Evolutionary conservation across 23 red algal genomes (phyloP).

Genomic region (Gracilariopsis chorda): DNA sequence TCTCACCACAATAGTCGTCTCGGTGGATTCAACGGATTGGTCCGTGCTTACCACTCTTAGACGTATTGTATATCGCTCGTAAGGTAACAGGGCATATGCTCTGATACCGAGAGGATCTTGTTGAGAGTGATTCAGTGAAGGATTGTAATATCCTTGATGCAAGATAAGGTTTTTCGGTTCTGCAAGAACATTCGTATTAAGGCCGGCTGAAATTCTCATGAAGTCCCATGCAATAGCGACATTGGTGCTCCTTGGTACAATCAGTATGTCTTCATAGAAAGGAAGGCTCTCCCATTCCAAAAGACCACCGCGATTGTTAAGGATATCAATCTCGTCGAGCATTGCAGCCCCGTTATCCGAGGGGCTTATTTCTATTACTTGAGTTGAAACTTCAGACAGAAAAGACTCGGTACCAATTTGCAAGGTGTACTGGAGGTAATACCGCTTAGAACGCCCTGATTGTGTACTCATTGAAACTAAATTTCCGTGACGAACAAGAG

Average conservation of each 20-base stretch:
- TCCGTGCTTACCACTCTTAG: neutral
- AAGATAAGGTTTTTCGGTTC: slow-evolving; percentile 23
- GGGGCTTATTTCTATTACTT: slow-evolving; percentile 16
- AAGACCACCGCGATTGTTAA: slow-evolving; percentile 16
- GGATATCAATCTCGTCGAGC: neutral
- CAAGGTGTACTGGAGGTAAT: slow-evolving; percentile 42
- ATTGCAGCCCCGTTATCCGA: neutral
- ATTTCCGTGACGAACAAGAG: neutral
- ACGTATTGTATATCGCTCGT: slow-evolving; percentile 6
- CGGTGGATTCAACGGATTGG: neutral
- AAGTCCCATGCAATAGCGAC: slow-evolving; percentile 13
- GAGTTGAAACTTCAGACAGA: neutral
- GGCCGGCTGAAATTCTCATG: neutral
- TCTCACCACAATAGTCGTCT: neutral
- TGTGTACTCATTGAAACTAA: neutral
- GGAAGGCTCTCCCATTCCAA: slow-evolving; percentile 13
- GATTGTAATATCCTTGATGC: slow-evolving; percentile 31
- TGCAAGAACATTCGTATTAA: neutral
- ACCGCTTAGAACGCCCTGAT: slow-evolving; percentile 2
- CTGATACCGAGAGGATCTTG: slow-evolving; percentile 49
- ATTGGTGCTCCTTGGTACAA: slow-evolving; percentile 17
- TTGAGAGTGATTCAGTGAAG: slow-evolving; percentile 19
- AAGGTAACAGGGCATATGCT: slow-evolving; percentile 22
- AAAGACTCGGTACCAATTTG: neutral
- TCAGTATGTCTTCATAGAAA: slow-evolving; percentile 38